These are phyloP conservation scores for Spergularia marina DNA, from an alignment of 148 eudicot genomes.

Conservation along the genomic window DNA sequence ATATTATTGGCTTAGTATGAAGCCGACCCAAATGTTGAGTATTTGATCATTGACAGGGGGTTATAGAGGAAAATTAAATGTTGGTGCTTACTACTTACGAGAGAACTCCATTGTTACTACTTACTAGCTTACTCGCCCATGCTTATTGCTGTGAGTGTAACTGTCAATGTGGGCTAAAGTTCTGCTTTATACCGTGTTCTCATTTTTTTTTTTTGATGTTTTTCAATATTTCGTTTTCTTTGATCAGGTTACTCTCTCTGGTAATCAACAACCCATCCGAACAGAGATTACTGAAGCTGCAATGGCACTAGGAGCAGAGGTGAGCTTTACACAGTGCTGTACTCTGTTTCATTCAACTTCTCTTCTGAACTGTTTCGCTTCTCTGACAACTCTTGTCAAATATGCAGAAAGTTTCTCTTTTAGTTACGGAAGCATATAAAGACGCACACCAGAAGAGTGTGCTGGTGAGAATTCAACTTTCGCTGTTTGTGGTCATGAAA, in stretches of 20 bases:
- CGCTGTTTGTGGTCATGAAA: not conserved
- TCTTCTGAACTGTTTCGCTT: not conserved
- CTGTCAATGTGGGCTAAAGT: not conserved
- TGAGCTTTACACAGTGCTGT: slow-evolving; percentile 22
- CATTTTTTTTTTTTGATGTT: not conserved
- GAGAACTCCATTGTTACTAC: too few species aligned
- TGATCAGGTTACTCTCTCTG: slow-evolving; percentile 88
- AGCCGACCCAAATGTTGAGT: not conserved
- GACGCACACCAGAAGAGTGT: slow-evolving; percentile 97
- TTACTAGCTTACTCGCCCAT: not conserved
- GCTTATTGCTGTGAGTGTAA: not conserved
- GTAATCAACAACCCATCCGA: slow-evolving; percentile 91
- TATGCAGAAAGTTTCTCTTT: slow-evolving; percentile 72
- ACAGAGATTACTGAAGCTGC: slow-evolving; percentile 98
- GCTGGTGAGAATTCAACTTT: slow-evolving; percentile 44
- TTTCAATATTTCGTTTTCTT: not conserved
- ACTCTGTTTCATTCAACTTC: not conserved
- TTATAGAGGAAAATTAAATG: not conserved
- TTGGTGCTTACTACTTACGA: not conserved
- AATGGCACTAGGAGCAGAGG: slow-evolving; percentile 86
- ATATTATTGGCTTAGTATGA: not conserved
- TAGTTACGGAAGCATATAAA: slow-evolving; percentile 88
- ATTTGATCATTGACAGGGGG: not conserved
- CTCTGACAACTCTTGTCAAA: not conserved
- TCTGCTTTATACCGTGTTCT: not conserved